Evolutionary conservation across 768 basidiomycete species (phyloP), one percentile per base, ranked within the genome.

Genomic region (Daedaleopsis nitida): DNA sequence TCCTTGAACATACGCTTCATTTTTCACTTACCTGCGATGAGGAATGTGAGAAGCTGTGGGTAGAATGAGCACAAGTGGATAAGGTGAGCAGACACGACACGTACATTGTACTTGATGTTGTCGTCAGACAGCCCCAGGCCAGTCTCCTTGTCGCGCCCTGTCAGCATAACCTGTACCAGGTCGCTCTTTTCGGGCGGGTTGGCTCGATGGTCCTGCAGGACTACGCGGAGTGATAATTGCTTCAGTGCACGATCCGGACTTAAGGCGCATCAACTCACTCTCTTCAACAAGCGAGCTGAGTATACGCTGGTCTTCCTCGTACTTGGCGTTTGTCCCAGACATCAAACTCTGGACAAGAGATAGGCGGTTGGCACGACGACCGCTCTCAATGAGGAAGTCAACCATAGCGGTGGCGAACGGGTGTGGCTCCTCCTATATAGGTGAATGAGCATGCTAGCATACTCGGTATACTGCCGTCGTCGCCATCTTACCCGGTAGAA

Each of bases 31-130:
- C 77, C 81, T 8, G 81, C 81, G 52, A 82, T 80, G 14, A 83
- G 68, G 76, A 83, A 83, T 1, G 82, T 83, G 8, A 80, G 67
- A 5, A 83, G 74, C 78, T 79, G 19, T 7, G 10, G 17, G 3
- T 42, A 42, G 39, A 32, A 32, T 32, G 27, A 32, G 27, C 7
- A 32, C 27, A 7, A 32, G 27, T 32, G 7, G 3, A 3, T 7
- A 32, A 3, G 27, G 27, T 32, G 27, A 32, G 27, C 27, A 32
- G 27, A 32, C 27, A 32, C 27, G 27, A 32, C 0, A 56, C 74
- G 3, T 58, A 78, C 76, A 65, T 83, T 81, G 58, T 75, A 66
- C 12, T 73, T 66, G 34, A 83, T 81, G 21, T 72, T 79, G 47
- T 78, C 72, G 38, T 79, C 77, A 0, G 76, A 67, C 48, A 83